Evolutionary conservation across 202 grass and related monocot genomes (phyloP).

Genomic region (Schoenoplectus tabernaemontani): DNA sequence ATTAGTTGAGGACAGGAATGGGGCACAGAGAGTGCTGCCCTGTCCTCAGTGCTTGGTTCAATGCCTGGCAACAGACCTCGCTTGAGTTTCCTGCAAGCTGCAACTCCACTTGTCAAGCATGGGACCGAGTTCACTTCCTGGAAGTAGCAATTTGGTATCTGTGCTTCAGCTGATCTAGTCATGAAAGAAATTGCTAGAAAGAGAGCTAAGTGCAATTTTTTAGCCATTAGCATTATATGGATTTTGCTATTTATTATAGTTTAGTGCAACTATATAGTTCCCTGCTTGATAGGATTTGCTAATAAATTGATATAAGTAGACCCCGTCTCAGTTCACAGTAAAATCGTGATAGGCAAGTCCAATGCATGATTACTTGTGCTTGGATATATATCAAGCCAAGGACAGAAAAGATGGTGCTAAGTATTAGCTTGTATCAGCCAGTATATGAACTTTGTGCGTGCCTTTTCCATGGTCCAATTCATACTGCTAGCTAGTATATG

Average conservation of each 20-base stretch:
- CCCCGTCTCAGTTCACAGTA: neutral
- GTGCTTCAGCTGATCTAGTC: neutral
- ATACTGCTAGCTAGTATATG: too few species aligned
- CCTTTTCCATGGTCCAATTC: too few species aligned
- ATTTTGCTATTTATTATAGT: neutral
- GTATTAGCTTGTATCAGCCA: neutral
- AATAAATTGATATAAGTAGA: neutral
- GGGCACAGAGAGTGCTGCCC: conserved; percentile 20
- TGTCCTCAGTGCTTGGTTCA: conserved; percentile 14
- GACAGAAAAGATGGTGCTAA: neutral
- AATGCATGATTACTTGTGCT: neutral
- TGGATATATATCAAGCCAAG: neutral
- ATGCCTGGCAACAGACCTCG: conserved; percentile 6
- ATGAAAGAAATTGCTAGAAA: neutral
- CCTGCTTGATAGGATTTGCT: neutral
- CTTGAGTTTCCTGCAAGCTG: conserved; percentile 1
- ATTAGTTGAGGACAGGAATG: conserved; percentile 7
- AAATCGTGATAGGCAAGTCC: neutral
- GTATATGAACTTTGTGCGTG: neutral
- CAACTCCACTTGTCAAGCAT: conserved; percentile 6
- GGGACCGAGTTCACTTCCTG: conserved; percentile 18
- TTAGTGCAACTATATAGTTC: neutral
- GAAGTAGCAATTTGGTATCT: conserved; percentile 19
- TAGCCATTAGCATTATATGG: neutral
- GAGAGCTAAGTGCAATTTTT: neutral